Base-by-base conservation (phyloP, 1,139 yeast genomes). In the Scheffersomyces segobiensis region DNA sequence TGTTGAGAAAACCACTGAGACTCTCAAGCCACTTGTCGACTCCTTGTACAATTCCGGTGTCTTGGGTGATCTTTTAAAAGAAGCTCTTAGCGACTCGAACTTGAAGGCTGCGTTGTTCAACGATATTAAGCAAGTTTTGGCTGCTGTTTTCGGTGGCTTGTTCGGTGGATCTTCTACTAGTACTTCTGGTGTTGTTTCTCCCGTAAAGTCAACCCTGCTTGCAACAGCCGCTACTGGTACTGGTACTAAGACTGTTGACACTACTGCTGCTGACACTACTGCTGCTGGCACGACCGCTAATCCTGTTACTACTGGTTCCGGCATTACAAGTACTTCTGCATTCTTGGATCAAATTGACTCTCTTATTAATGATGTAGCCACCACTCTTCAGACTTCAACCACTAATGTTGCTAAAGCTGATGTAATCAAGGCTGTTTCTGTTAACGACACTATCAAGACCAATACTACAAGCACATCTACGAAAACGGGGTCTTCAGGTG, bases 11-110 rank as follows among this genome's bases (percentile, higher is more conserved):
- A 59, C 67, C 55, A 68, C 70, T 60, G 52, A 72, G 42, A 62
- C 68, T 26, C 62, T 73, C 48, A 58, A 59, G 39, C 77, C 77
- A 51, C 54, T 74, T 32, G 59, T 73, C 42, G 55, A 58, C 3
- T 61, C 74, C 3, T 62, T 75, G 52, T 61, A 61, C 57, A 60
- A 64, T 46, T 75, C 79, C 32, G 74, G 75, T 1, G 67, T 75
- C 55, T 63, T 76, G 53, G 66, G 63, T 51, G 61, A 74, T 62
- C 66, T 71, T 46, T 54, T 75, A 52, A 61, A 62, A 52, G 65
- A 67, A 63, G 76, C 78, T 24, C 63, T 73, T 50, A 57, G 62
- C 4, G 78, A 75, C 60, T 50, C 57, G n/a, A 66, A 63, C 6
- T 71, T 75, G 53, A 65, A 66, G 57, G 50, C 62, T n/a, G 74